Evolutionary conservation across 2,329 filamentous ascomycete species (phyloP).

Genomic region (Tothia fuscella): DNA sequence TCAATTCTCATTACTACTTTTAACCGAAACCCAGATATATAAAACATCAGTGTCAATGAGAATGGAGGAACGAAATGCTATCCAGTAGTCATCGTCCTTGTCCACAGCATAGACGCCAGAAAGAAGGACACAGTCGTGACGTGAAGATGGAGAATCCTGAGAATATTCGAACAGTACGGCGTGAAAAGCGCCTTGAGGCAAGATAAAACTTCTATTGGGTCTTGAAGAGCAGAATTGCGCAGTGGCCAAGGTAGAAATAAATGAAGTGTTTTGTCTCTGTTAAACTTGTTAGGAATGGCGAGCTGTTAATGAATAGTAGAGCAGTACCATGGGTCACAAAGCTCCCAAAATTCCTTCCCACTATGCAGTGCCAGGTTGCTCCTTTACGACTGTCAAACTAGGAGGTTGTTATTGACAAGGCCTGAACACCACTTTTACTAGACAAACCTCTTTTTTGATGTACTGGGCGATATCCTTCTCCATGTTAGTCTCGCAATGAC

Average conservation of each 20-base stretch:
- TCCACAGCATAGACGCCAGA: too few species aligned
- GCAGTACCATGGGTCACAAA: conserved; percentile 86
- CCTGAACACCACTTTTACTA: background rate
- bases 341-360: conserved; percentile 96
- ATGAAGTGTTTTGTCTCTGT: conserved; percentile 99
- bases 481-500: conserved; percentile 3
- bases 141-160: too few species aligned
- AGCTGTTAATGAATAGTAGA: conserved; percentile 14
- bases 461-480: conserved; percentile 88
- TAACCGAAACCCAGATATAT: too few species aligned
- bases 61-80: too few species aligned
- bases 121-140: too few species aligned
- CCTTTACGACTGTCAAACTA: conserved; percentile 96
- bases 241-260: conserved; percentile 99
- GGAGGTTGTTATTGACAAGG: background rate
- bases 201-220: conserved; percentile 84
- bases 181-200: too few species aligned
- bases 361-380: conserved; percentile 98
- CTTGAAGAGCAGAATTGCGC: conserved; percentile 97
- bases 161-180: too few species aligned
- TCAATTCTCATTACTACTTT: too few species aligned
- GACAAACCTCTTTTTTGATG: conserved; percentile 75
- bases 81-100: too few species aligned
- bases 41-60: too few species aligned
- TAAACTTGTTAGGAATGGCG: conserved; percentile 5